Percentiles rank a stretch among this genome's conserved stretches.
phyloP scores from a whole-genome alignment of 257 asterid genomes.

The Jaltomata sinuosa region DNA sequence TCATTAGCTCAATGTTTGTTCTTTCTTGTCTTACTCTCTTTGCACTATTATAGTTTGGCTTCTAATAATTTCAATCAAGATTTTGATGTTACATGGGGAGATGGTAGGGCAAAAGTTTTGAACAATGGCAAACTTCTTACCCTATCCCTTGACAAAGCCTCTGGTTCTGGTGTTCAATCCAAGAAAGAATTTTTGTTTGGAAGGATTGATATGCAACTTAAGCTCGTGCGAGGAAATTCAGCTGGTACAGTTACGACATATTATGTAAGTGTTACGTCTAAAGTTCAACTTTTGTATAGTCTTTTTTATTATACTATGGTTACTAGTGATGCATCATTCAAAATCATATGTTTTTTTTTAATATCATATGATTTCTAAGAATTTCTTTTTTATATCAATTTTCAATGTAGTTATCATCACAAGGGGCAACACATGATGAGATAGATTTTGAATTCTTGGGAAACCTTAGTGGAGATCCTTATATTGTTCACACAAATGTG shows the following conservation, averaged over 20 bases:
- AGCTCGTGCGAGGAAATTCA: conserved; percentile 33
- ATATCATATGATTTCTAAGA: neutral
- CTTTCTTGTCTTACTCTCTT: neutral
- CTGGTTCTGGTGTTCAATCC: conserved; percentile 76
- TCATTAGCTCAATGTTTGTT: neutral
- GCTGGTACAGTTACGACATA: conserved; percentile 33
- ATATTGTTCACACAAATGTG: conserved; percentile 78
- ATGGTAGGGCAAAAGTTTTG: conserved; percentile 28
- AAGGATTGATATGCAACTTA: conserved; percentile 24
- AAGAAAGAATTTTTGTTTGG: conserved; percentile 27
- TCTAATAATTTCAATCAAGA: conserved; percentile 37
- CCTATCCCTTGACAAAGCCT: conserved; percentile 42
- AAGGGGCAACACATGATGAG: conserved; percentile 73
- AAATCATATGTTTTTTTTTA: neutral
- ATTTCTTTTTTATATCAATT: neutral
- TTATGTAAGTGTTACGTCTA: conserved; percentile 20
- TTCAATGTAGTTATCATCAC: conserved; percentile 45
- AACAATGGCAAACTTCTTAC: conserved; percentile 64
- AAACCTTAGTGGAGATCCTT: conserved; percentile 71
- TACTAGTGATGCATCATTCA: neutral
- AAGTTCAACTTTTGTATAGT: neutral
- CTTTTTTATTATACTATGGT: neutral
- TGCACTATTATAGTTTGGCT: neutral
- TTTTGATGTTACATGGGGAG: conserved; percentile 65
- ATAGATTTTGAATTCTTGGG: conserved; percentile 85